Percentiles rank a stretch among this genome's conserved stretches.
These are phyloP conservation scores for Ephemerocybe angulata DNA, from an alignment of 768 basidiomycete genomes.

Conservation along the genomic window DNA sequence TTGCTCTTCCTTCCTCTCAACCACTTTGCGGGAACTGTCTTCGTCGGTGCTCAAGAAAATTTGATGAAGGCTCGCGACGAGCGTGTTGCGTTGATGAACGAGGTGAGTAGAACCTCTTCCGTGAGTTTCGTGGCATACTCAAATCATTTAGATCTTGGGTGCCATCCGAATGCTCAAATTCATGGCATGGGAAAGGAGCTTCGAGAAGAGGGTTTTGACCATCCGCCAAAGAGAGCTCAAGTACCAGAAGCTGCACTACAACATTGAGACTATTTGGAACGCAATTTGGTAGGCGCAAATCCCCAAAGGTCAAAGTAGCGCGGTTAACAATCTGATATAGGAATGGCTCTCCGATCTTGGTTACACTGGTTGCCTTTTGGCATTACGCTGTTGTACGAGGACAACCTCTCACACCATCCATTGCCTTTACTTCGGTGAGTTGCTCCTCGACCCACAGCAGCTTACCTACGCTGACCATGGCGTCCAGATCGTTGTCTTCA, in stretches of 20 bases:
- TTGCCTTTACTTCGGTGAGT: slow-evolving; percentile 73
- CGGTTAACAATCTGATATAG: slow-evolving; percentile 44
- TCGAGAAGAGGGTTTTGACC: slow-evolving; percentile 69
- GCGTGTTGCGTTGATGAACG: slow-evolving; percentile 89
- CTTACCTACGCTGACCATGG: background rate
- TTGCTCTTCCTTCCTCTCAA: slow-evolving; percentile 74
- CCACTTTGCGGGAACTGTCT: slow-evolving; percentile 77
- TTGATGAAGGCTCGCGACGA: slow-evolving; percentile 92
- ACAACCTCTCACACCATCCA: slow-evolving; percentile 72
- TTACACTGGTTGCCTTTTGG: slow-evolving; percentile 62
- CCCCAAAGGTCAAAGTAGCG: background rate
- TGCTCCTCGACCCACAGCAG: slow-evolving; percentile 19
- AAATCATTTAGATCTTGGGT: slow-evolving; percentile 63
- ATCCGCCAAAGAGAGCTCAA: slow-evolving; percentile 79
- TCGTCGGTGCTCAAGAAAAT: slow-evolving; percentile 68
- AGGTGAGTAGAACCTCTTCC: slow-evolving; percentile 26
- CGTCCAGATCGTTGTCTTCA: slow-evolving; percentile 46
- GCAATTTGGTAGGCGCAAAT: background rate
- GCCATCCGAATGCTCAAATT: slow-evolving; percentile 95
- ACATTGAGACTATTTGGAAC: slow-evolving; percentile 57
- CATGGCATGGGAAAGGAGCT: slow-evolving; percentile 92
- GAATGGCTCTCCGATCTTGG: slow-evolving; percentile 65
- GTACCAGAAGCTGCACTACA: slow-evolving; percentile 83
- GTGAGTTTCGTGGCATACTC: background rate
- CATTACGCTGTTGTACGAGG: slow-evolving; percentile 71